Percentiles rank a stretch among this genome's conserved stretches.
Conservation (phyloP, 1,284 basidiomycete species). For the Leccinum olivaceoglutinosum region DNA sequence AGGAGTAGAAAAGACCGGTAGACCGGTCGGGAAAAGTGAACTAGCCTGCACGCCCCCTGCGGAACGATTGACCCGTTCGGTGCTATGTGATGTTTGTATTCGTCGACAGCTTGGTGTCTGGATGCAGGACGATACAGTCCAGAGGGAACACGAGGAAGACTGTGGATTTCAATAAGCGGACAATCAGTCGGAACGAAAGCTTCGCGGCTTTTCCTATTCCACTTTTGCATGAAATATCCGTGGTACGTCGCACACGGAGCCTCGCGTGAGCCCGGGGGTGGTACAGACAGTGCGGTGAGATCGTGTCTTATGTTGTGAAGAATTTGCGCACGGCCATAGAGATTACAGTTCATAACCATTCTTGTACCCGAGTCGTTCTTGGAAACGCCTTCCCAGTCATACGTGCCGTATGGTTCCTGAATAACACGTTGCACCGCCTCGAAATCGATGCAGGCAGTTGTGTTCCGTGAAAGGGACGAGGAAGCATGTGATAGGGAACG, state of each 20-base stretch:
- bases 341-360: conserved; percentile 50
- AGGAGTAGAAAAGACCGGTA: conserved; percentile 50
- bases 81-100: conserved; percentile 19
- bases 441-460: conserved; percentile 26
- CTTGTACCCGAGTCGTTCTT: conserved; percentile 42
- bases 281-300: conserved; percentile 54
- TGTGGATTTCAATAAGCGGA: conserved; percentile 50
- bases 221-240: conserved; percentile 54
- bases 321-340: conserved; percentile 50
- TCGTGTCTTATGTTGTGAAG: conserved; percentile 57
- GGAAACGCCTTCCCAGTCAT: conserved; percentile 49
- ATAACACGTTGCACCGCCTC: conserved; percentile 46
- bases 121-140: conserved; percentile 39
- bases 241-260: conserved; percentile 45
- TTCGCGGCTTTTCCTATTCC: conserved; percentile 42
- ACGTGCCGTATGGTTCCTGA: conserved; percentile 42
- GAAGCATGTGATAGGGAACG: no score
- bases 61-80: conserved; percentile 45
- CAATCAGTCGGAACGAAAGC: conserved; percentile 47
- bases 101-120: conserved; percentile 16
- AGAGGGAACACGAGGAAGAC: conserved; percentile 37
- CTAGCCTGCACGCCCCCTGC: conserved; percentile 45
- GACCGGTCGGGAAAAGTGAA: conserved; percentile 43
- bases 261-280: conserved; percentile 46
- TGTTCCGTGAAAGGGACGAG: no score